A percentile compares a stretch with the other conserved stretches of the same genome.
Evolutionary conservation across 2,329 filamentous ascomycete species (phyloP).

Genomic region (Trichoderma koningiopsis): DNA sequence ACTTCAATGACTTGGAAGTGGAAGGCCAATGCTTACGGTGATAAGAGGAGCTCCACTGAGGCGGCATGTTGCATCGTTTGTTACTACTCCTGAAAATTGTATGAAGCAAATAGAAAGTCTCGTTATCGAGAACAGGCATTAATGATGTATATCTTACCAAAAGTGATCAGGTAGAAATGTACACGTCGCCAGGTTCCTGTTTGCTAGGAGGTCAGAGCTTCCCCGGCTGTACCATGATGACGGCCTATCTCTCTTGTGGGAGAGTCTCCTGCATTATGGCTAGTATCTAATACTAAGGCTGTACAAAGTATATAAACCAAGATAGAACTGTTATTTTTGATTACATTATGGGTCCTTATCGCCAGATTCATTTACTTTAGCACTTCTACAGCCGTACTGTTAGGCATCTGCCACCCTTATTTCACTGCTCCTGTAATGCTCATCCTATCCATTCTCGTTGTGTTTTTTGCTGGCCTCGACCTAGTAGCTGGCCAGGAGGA

Average conservation of each 20-base stretch:
- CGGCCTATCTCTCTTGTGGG: not conserved
- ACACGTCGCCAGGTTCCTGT: not conserved
- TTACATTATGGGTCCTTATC: not conserved
- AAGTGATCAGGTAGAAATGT: not conserved
- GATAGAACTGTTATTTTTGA: not conserved
- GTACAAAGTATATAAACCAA: not conserved
- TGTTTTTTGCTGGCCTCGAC: not conserved
- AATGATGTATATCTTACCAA: not conserved
- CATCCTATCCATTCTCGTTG: not conserved
- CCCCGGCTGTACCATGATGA: not conserved
- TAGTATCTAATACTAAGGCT: not conserved
- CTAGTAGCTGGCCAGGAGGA: not conserved
- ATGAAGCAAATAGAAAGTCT: not conserved
- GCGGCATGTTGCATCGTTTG: not conserved
- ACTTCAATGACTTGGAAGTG: not conserved
- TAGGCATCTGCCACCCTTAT: not conserved
- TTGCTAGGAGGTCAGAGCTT: not conserved
- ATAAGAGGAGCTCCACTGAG: not conserved
- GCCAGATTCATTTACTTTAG: not conserved
- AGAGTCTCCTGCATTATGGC: not conserved
- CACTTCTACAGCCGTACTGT: not conserved
- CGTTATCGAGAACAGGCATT: not conserved
- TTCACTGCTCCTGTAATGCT: not conserved
- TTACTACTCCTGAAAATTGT: not conserved
- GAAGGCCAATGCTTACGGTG: not conserved